Conservation (phyloP, 2,329 filamentous ascomycete species). For the Pseudogymnoascus sp. region DNA sequence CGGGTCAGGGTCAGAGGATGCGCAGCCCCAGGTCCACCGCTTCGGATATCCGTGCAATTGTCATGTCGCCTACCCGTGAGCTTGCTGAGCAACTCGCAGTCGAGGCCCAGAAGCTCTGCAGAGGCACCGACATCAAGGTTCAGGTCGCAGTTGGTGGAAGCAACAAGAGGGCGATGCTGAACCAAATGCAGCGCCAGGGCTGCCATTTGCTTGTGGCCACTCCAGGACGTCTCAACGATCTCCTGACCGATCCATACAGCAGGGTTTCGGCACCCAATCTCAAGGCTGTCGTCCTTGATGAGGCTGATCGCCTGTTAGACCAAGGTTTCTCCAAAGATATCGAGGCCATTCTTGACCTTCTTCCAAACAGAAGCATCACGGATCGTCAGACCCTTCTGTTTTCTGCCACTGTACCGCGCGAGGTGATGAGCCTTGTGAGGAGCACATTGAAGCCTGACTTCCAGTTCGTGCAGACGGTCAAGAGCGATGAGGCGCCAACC, state of each 20-base stretch:
- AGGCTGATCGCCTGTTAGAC: conserved; percentile 97
- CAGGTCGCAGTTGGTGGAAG: conserved; percentile 86
- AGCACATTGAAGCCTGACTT: conserved; percentile 73
- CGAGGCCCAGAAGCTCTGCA: conserved; percentile 53
- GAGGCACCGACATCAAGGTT: conserved; percentile 38
- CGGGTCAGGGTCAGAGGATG: conserved; percentile 31
- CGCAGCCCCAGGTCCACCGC: conserved; percentile 32
- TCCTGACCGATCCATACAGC: conserved; percentile 50
- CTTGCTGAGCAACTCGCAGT: conserved; percentile 72
- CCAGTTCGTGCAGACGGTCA: conserved; percentile 81
- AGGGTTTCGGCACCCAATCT: conserved; percentile 48
- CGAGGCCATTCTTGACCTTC: conserved; percentile 47
- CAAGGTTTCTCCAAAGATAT: conserved; percentile 72
- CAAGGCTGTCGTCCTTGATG: conserved; percentile 87
- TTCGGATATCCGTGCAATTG: conserved; percentile 60
- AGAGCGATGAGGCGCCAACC: conserved; percentile 73
- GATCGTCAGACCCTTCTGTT: conserved; percentile 89
- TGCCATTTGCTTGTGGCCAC: conserved; percentile 90
- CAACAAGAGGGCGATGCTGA: conserved; percentile 48
- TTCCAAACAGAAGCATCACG: conserved; percentile 57
- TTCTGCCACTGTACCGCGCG: conserved; percentile 81
- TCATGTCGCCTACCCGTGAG: conserved; percentile 75
- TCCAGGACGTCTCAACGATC: conserved; percentile 78
- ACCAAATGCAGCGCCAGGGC: conserved; percentile 49
- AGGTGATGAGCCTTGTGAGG: conserved; percentile 72